Percentiles rank a stretch among this genome's conserved stretches.
These are phyloP conservation scores for Cutaneotrichosporon spelunceum DNA, from an alignment of 1,284 basidiomycete species.

Conservation along the genomic window DNA sequence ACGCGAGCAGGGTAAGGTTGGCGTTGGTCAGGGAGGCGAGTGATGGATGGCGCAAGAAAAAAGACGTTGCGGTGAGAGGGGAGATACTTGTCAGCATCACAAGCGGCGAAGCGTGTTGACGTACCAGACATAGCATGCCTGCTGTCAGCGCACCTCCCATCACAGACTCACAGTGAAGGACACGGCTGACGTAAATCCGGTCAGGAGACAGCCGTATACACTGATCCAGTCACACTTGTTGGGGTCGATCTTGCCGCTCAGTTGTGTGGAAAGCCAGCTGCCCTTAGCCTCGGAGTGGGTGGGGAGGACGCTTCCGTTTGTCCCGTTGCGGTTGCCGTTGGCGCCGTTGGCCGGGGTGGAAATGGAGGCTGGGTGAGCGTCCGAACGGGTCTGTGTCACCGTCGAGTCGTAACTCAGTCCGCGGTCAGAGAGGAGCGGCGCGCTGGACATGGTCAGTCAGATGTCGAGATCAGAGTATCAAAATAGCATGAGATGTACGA, in stretches of 20 bases:
- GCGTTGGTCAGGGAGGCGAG: no score
- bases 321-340: background rate
- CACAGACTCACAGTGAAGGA: slow-evolving; percentile 59
- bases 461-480: background rate
- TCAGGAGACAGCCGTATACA: slow-evolving; percentile 77
- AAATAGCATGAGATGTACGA: background rate
- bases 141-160: background rate
- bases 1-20: no score
- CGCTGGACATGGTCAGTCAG: background rate
- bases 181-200: slow-evolving; percentile 71
- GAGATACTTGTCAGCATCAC: background rate
- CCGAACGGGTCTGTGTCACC: background rate
- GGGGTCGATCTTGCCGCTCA: slow-evolving; percentile 56
- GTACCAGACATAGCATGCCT: slow-evolving; percentile 15
- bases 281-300: background rate
- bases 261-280: background rate
- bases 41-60: background rate
- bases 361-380: background rate
- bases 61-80: background rate
- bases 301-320: background rate
- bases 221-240: slow-evolving; percentile 61
- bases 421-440: background rate
- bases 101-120: background rate
- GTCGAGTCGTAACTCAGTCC: background rate
- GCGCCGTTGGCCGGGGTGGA: background rate